Base-by-base conservation (phyloP, 306 rosid species). In the Canavalia ensiformis region DNA sequence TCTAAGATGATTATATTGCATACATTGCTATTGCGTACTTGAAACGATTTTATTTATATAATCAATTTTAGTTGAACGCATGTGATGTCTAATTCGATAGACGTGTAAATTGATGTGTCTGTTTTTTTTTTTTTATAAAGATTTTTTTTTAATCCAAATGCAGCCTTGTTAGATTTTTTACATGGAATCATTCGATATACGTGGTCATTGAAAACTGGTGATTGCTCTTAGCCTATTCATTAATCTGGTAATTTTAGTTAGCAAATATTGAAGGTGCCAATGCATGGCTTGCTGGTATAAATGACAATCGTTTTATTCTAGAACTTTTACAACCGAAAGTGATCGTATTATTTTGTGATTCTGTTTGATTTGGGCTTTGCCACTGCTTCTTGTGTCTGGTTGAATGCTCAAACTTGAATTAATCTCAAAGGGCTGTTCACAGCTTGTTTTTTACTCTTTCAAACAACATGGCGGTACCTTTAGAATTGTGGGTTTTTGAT, bases 71-170 rank as follows among this genome's bases (percentile, higher is more conserved):
- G 80, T 4, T 60, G 42, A 59, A 31, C 44, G 49, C 0, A 1
- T 8, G 10, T 67, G n/a, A 52, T 77, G 52, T 37, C 7, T 77
- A 28, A 77, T 66, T 77, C 25, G 25, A 18, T 18, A 18, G 25
- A 18, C 25, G 0, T 18, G 25, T 18, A 18, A 18, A 18, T 18
- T 18, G 25, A 18, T 18, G 25, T 18, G 25, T 18, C 25, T 18
- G 25, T 18, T 18, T 18, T 18, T 18, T 18, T 18, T 18, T 18
- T 18, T 18, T 18, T 18, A 18, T 18, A 18, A 18, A 18, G 25
- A 18, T 44, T 42, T 30, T 4, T 54, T 56, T 29, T 13, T 30
- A 39, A 9, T 58, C 8, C 4, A 0, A 31, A 44, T 41, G 34
- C 2, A n/a, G 5, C 42, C 2, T 29, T 77, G 39, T 46, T 77